These are phyloP conservation scores for Pseudovirgaria hyperparasitica DNA, from an alignment of 2,329 filamentous ascomycete genomes.

Conservation along the genomic window DNA sequence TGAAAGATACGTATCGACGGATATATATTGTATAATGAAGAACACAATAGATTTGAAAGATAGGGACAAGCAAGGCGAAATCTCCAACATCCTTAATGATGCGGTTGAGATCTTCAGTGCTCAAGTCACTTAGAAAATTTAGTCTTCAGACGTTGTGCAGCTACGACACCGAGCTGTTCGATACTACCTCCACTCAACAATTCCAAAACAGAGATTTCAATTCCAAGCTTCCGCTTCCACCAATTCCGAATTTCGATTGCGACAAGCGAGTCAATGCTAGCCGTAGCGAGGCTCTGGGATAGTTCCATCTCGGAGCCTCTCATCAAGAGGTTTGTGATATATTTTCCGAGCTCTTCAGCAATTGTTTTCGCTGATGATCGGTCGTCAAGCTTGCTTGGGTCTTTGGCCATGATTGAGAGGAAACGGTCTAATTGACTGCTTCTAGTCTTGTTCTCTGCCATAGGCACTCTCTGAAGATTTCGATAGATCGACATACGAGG, in stretches of 20 bases:
- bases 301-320: constrained; percentile 8
- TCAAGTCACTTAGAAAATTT: no score
- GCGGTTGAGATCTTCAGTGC: no score
- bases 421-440: neutral
- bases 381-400: constrained; percentile 2
- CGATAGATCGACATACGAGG: constrained; percentile 4
- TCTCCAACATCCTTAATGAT: no score
- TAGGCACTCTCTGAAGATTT: no score
- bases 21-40: no score
- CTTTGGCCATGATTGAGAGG: constrained; percentile 1
- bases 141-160: no score
- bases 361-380: constrained; percentile 1
- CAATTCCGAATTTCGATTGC: constrained; percentile 24
- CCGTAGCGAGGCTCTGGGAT: constrained; percentile 6
- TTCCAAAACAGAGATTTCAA: constrained; percentile 5
- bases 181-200: constrained; percentile 2
- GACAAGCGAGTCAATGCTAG: constrained; percentile 15
- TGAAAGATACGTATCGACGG: no score
- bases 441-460: no score
- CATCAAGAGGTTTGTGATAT: neutral
- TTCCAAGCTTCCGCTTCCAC: constrained; percentile 17
- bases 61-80: no score
- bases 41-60: no score
- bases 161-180: neutral
- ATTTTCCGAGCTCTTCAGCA: constrained; percentile 3